A percentile compares a stretch with the other conserved stretches of the same genome.
Evolutionary conservation across 2,329 filamentous ascomycete species (phyloP).

Genomic region (Endothia cerciana): DNA sequence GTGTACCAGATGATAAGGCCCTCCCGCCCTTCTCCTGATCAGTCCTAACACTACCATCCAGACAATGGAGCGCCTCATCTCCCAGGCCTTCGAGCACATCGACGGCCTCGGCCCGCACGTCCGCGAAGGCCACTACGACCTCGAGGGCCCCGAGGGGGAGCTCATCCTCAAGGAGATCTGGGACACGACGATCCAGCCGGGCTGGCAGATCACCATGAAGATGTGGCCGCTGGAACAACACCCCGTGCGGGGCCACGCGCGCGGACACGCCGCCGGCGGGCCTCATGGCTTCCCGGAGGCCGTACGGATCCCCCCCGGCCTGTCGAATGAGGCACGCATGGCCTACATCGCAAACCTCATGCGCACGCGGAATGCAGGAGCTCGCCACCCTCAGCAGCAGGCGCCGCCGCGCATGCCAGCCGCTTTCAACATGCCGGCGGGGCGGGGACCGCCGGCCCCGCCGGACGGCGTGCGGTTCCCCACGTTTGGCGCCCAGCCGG

Average conservation of each 20-base stretch:
- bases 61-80: conserved; percentile 87
- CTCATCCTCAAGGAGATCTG: conserved; percentile 82
- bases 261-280: conserved; percentile 26
- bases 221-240: conserved; percentile 62
- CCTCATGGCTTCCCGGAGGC: not conserved
- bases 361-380: conserved; percentile 12
- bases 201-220: conserved; percentile 66
- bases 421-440: not conserved
- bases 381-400: not conserved
- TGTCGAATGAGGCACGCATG: conserved; percentile 16
- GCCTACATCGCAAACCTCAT: not conserved
- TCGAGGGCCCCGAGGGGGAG: conserved; percentile 77
- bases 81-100: conserved; percentile 80
- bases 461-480: not conserved
- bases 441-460: not conserved
- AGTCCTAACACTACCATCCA: conserved; percentile 39
- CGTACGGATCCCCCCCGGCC: conserved; percentile 11
- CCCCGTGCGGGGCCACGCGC: conserved; percentile 31
- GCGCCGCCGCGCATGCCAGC: not conserved
- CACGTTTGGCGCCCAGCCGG: not conserved
- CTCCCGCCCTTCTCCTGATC: not conserved
- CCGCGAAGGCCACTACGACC: conserved; percentile 77
- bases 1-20: conserved; percentile 39
- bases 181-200: conserved; percentile 80
- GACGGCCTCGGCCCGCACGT: conserved; percentile 78